Conservation (phyloP, 495 filamentous ascomycete genomes). For the Podospora pseudocomata region DNA sequence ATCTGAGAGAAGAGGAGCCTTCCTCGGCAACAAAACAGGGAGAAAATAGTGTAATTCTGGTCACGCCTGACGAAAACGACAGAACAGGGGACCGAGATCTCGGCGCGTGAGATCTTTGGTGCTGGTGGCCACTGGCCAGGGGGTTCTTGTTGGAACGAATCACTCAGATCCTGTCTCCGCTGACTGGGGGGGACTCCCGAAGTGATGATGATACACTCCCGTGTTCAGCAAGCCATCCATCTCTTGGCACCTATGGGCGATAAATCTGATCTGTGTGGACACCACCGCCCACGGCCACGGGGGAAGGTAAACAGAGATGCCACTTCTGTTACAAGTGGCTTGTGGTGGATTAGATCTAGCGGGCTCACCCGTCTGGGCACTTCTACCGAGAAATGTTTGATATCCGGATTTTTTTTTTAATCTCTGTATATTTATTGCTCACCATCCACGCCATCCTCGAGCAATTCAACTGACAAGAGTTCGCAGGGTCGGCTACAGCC, state of each 20-base stretch:
- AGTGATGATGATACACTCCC: neutral
- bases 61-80: neutral
- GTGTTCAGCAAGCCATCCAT: neutral
- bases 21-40: neutral
- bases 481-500: neutral
- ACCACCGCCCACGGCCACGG: neutral
- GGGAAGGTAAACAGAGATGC: neutral
- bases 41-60: constrained; percentile 1
- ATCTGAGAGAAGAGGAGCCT: neutral
- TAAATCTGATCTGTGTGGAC: neutral
- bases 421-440: neutral
- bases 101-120: neutral
- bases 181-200: neutral
- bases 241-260: neutral
- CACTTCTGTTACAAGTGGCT: neutral
- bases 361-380: constrained; percentile 1
- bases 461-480: neutral
- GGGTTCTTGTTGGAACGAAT: neutral
- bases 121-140: neutral
- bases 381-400: neutral
- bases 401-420: neutral
- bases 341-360: neutral
- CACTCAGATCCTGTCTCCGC: neutral
- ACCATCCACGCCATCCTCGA: neutral
- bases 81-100: neutral